Evolutionary conservation across 805 yeast species (phyloP), one percentile per base, ranked within the genome.

Genomic region (Pichia ethanolica): DNA sequence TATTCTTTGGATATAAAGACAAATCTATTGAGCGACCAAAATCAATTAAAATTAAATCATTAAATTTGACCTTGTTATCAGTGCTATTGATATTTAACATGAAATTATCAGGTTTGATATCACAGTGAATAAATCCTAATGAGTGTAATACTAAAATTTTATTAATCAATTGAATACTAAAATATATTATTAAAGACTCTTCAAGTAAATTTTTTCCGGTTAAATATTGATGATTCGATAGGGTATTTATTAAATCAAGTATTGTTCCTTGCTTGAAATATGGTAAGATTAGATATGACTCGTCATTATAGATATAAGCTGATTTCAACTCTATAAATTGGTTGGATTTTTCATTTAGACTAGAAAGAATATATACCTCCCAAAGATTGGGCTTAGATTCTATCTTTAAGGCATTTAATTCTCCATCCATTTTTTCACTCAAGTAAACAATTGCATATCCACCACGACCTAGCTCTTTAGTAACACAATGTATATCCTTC

Each of bases 101-200:
- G 55, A 93, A 86, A 61, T 89, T 89, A 54, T 86, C 96, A 0
- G 96, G 83, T 60, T 85, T 86, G 47, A 89, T 64, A 62, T 89
- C 95, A 2, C 96, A 95, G 67, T 89, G 97, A 11, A 89, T 71
- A 1, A 89, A 79, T 0, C 83, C 83, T 13, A 75, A 64, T 0
- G 65, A 62, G 59, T 89, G 97, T n/a, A 90, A 64, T 2, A 69
- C 63, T 46, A 80, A 81, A 6, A 88, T 65, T 0, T 78, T 71
- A 39, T 77, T 72, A 42, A 89, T 58, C 10, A 90, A 61, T 60
- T 89, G 89, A 9, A 79, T 67, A 0, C 91, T 71, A 37, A 87
- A 68, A 58, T 78, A 84, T 50, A 85, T 74, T 4, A 77, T 77
- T 5, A 89, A 60, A 0, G 69, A 62, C 60, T 89, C 96, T 51